A percentile compares a stretch with the other conserved stretches of the same genome.
Evolutionary conservation across 495 filamentous ascomycete genomes (phyloP).

Genomic region (Penicillium daleae): DNA sequence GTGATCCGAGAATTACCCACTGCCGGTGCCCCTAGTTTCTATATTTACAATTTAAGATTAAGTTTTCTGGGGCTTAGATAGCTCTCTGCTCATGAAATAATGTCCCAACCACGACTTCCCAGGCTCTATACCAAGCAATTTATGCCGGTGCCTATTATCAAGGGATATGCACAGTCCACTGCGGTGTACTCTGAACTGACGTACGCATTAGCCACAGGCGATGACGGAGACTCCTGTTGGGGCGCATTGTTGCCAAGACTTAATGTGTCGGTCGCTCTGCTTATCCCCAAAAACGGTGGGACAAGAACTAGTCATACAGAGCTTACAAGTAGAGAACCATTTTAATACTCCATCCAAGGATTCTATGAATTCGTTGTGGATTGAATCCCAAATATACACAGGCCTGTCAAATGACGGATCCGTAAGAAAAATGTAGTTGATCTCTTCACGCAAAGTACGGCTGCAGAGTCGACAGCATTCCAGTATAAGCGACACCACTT

Average conservation of each 20-base stretch:
- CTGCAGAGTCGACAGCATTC: conserved; percentile 33
- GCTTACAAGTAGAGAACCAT: background rate
- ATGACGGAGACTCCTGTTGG: background rate
- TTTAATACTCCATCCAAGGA: background rate
- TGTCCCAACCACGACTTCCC: too few species aligned
- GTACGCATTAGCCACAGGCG: conserved; percentile 1
- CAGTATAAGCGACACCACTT: conserved; percentile 51
- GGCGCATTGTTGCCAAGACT: conserved; percentile 9
- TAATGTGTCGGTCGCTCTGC: background rate
- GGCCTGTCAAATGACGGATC: background rate
- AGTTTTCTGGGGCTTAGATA: conserved; percentile 14
- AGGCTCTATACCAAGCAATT: too few species aligned
- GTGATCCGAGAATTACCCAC: background rate
- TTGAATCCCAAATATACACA: too few species aligned
- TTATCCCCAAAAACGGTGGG: too few species aligned
- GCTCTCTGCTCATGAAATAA: conserved; percentile 7
- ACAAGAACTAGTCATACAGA: background rate
- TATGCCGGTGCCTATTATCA: background rate
- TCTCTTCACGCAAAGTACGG: conserved; percentile 22
- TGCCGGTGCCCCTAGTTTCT: conserved; percentile 13
- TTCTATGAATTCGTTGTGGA: background rate
- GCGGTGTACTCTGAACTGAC: background rate
- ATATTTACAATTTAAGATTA: conserved; percentile 22
- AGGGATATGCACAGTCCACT: background rate
- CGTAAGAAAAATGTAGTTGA: background rate